Evolutionary conservation across 345 rosid genomes (phyloP).

Genomic region (Salix purpurea): DNA sequence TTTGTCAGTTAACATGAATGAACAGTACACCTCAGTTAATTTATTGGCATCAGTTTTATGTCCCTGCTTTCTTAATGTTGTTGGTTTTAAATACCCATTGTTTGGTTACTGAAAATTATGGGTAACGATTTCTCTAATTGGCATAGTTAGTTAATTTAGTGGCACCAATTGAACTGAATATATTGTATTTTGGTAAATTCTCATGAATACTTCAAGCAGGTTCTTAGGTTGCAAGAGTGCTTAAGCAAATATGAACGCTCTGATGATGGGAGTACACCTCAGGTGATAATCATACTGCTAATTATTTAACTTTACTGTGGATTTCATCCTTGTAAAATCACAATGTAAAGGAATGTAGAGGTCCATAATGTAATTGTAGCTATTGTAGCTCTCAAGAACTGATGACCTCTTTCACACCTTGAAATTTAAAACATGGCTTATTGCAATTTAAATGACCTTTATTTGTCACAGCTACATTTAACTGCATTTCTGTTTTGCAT

Average conservation of each 20-base stretch:
- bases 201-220: constrained; percentile 33
- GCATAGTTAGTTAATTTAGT: constrained; percentile 5
- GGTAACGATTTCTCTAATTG: neutral
- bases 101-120: neutral
- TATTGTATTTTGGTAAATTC: neutral
- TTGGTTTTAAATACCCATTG: neutral
- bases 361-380: neutral
- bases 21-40: too few relatives aligned
- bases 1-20: neutral
- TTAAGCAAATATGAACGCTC: constrained; percentile 87
- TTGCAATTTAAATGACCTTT: neutral
- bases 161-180: neutral
- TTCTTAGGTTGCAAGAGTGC: constrained; percentile 85
- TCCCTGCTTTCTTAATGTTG: neutral
- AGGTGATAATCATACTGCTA: constrained; percentile 40
- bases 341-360: neutral
- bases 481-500: neutral
- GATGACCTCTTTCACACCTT: neutral
- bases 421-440: neutral
- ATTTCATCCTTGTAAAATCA: neutral
- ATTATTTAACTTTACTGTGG: neutral
- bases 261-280: constrained; percentile 82
- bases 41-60: neutral
- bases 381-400: neutral
- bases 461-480: neutral